phyloP scores from a whole-genome alignment of 495 filamentous ascomycete species.

The Bacidia rubella region DNA sequence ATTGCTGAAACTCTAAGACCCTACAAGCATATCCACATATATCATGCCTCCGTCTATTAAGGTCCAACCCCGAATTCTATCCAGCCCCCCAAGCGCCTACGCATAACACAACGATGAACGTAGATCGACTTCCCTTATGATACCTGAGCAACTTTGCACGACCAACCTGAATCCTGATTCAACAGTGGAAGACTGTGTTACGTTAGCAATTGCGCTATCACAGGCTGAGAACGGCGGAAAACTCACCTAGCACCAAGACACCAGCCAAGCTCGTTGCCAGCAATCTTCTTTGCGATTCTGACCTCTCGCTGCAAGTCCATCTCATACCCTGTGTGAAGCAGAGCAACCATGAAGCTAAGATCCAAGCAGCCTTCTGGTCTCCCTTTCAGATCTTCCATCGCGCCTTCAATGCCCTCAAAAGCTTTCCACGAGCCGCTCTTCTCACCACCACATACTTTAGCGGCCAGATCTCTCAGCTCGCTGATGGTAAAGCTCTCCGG shows the following conservation, averaged over 20 bases:
- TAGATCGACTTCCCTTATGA: slow-evolving; percentile 10
- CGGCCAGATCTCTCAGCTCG: slow-evolving; percentile 72
- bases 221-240: neutral
- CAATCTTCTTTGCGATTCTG: slow-evolving; percentile 96
- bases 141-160: slow-evolving; percentile 55
- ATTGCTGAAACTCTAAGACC: too few relatives aligned
- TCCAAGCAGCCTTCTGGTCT: slow-evolving; percentile 88
- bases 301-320: slow-evolving; percentile 95
- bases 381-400: slow-evolving; percentile 55
- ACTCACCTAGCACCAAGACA: slow-evolving; percentile 88
- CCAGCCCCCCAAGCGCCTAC: neutral
- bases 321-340: slow-evolving; percentile 92
- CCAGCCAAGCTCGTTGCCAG: slow-evolving; percentile 93
- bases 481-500: slow-evolving; percentile 82
- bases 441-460: slow-evolving; percentile 72
- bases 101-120: neutral
- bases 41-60: neutral
- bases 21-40: too few relatives aligned
- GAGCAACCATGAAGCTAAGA: slow-evolving; percentile 83
- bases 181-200: slow-evolving; percentile 56
- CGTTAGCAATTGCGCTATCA: slow-evolving; percentile 20
- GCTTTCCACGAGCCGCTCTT: slow-evolving; percentile 49
- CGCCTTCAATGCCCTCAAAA: slow-evolving; percentile 59
- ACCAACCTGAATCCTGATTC: slow-evolving; percentile 60
- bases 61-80: neutral